phyloP scores from a whole-genome alignment of 176 grass and related monocot species.

The Pontederia crassipes region DNA sequence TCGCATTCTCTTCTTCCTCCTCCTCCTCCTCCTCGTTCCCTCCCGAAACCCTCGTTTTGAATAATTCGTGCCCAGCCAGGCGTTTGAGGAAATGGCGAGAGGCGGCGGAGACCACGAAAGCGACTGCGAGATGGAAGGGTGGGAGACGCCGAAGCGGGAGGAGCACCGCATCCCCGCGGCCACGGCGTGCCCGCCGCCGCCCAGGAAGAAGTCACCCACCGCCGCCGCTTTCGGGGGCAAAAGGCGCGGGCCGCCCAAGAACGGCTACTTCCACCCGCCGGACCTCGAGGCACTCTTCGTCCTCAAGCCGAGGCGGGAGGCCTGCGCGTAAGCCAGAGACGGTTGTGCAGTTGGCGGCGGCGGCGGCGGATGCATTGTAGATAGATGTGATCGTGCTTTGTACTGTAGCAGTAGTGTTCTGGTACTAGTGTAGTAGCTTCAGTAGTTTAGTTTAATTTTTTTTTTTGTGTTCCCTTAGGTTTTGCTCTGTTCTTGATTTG shows the following conservation, averaged over 20 bases:
- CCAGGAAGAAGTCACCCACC: constrained; percentile 38
- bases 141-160: constrained; percentile 79
- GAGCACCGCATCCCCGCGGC: constrained; percentile 51
- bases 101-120: background rate
- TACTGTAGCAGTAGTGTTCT: no score
- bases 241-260: constrained; percentile 17
- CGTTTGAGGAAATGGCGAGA: background rate
- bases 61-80: no score
- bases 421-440: no score
- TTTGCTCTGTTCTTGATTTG: no score
- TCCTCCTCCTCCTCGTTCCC: no score
- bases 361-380: no score
- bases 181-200: constrained; percentile 55
- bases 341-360: no score
- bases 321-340: constrained; percentile 4
- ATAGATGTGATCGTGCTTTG: no score
- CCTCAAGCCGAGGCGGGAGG: constrained; percentile 17
- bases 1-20: no score
- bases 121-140: constrained; percentile 26
- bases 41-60: no score
- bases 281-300: constrained; percentile 17
- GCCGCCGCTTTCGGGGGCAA: background rate
- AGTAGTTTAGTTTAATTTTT: no score
- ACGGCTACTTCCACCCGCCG: constrained; percentile 25
- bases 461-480: no score